Conservation (phyloP, 345 rosid species). For the Camelina hispida region DNA sequence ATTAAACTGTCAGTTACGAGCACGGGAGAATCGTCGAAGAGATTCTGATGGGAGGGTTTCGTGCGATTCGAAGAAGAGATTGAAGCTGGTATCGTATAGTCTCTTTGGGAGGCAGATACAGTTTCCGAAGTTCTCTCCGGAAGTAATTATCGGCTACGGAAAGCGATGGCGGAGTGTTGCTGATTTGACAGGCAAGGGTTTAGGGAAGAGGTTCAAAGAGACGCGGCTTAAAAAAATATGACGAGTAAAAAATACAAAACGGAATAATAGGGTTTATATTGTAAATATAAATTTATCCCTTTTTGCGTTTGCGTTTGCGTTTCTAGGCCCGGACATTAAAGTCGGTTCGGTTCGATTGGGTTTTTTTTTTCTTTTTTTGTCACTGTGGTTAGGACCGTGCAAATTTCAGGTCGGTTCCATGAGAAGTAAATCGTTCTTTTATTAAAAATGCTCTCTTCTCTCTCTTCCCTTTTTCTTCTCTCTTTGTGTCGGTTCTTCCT, state of each 20-base stretch:
- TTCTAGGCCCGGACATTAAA: not conserved
- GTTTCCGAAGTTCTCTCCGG: too few species aligned
- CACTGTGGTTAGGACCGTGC: not conserved
- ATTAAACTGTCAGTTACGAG: constrained; percentile 3
- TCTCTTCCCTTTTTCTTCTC: too few species aligned
- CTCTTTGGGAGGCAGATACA: too few species aligned
- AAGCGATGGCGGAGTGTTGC: not conserved
- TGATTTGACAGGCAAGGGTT: not conserved
- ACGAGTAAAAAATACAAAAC: not conserved
- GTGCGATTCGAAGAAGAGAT: not conserved
- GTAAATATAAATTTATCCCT: not conserved
- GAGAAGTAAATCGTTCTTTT: too few species aligned
- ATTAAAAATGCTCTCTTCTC: too few species aligned
- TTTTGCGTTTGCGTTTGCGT: not conserved
- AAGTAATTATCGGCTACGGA: constrained; percentile 7
- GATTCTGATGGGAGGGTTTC: not conserved
- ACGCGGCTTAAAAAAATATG: not conserved
- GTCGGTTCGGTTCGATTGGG: not conserved
- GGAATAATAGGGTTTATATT: not conserved
- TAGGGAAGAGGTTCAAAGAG: constrained; percentile 4
- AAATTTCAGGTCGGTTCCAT: not conserved
- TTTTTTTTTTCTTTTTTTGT: too few species aligned
- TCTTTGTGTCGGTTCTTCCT: too few species aligned
- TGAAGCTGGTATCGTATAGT: not conserved
- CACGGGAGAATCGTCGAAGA: too few species aligned